Evolutionary conservation across 371 early-diverging fungal species (phyloP).

Genomic region (Mucor indicus): DNA sequence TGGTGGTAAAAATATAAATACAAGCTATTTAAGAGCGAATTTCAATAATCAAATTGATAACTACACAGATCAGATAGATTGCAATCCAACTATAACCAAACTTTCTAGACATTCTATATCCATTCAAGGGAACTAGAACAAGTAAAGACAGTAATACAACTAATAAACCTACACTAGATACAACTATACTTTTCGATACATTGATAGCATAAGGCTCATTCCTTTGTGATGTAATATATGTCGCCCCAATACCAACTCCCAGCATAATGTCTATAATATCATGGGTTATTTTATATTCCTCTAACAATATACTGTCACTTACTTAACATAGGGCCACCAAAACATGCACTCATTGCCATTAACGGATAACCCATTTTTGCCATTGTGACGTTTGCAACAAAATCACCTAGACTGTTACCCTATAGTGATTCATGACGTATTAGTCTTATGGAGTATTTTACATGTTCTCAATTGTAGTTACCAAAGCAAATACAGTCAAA

Average conservation of each 20-base stretch:
- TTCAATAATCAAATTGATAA: slow-evolving; percentile 51
- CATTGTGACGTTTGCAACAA: slow-evolving; percentile 82
- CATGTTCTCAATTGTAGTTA: no score
- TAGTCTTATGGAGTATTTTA: no score
- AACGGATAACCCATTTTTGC: slow-evolving; percentile 79
- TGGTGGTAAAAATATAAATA: no score
- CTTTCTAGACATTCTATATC: slow-evolving; percentile 46
- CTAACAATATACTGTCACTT: slow-evolving; percentile 16
- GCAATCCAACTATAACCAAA: slow-evolving; percentile 54
- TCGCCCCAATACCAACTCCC: slow-evolving; percentile 71
- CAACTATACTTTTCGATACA: slow-evolving; percentile 52
- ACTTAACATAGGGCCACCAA: slow-evolving; percentile 83
- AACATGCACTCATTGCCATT: slow-evolving; percentile 86
- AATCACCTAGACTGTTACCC: slow-evolving; percentile 85
- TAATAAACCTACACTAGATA: slow-evolving; percentile 50
- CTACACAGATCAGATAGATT: slow-evolving; percentile 51
- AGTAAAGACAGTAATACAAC: slow-evolving; percentile 43
- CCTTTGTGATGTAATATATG: slow-evolving; percentile 49
- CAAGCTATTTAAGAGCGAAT: slow-evolving; percentile 24
- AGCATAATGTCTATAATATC: slow-evolving; percentile 61
- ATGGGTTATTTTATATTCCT: background rate
- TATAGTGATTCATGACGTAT: no score
- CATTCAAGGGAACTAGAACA: slow-evolving; percentile 51
- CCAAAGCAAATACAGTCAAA: slow-evolving; percentile 79
- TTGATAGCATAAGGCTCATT: slow-evolving; percentile 44